These are phyloP conservation scores for Citrus trifoliata DNA, from an alignment of 345 rosid genomes.

Conservation along the genomic window DNA sequence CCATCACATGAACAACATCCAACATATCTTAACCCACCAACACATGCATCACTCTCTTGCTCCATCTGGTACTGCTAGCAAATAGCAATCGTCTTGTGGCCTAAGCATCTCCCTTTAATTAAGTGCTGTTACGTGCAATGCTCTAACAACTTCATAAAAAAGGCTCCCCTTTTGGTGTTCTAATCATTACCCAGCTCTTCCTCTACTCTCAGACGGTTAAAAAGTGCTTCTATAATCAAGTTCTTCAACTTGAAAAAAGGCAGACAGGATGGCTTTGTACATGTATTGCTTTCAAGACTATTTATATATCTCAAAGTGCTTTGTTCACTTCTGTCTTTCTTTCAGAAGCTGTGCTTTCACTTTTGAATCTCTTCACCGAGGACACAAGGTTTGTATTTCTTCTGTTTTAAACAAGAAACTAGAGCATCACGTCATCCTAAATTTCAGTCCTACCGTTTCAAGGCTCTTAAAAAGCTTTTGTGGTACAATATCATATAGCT, in stretches of 20 bases:
- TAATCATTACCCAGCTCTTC: not conserved
- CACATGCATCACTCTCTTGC: not conserved
- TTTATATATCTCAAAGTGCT: not conserved
- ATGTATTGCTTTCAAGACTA: not conserved
- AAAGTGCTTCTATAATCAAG: conserved; percentile 11
- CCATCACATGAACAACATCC: not conserved
- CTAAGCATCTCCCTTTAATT: not conserved
- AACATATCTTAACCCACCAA: not conserved
- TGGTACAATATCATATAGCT: too few species aligned
- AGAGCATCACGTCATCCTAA: not conserved
- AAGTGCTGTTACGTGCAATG: conserved; percentile 18
- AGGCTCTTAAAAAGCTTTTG: not conserved
- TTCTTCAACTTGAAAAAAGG: conserved; percentile 16
- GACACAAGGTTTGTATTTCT: conserved; percentile 2
- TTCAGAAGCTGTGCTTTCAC: not conserved
- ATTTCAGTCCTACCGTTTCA: not conserved
- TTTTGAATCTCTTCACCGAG: not conserved
- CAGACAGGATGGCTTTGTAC: conserved; percentile 29
- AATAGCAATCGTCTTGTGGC: not conserved
- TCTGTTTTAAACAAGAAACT: not conserved
- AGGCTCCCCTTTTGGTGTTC: not conserved
- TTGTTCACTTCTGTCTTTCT: not conserved
- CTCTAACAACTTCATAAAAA: conserved; percentile 20
- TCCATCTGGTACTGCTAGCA: too few species aligned
- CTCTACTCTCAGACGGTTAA: conserved; percentile 23